Conservation (phyloP, 495 filamentous ascomycete genomes). For the Aspergillus asperescens region DNA sequence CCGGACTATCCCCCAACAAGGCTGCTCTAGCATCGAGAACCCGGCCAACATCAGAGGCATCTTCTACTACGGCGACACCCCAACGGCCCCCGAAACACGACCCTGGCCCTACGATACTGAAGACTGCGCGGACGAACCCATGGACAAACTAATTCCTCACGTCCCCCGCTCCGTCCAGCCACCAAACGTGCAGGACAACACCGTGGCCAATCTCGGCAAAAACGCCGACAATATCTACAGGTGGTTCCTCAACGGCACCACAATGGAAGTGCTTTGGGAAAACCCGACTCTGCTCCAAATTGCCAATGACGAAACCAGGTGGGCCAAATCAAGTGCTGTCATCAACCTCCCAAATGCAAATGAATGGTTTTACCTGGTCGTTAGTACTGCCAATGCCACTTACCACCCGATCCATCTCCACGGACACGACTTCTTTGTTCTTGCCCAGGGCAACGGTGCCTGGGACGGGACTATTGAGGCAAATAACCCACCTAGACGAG, state of each 20-base stretch:
- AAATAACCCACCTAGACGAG: conserved; percentile 51
- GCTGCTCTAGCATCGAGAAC: conserved; percentile 40
- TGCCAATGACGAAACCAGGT: conserved; percentile 15
- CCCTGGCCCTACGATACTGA: conserved; percentile 26
- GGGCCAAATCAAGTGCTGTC: conserved; percentile 15
- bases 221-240: conserved; percentile 17
- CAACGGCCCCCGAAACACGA: conserved; percentile 27
- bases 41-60: conserved; percentile 52
- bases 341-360: conserved; percentile 53
- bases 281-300: conserved; percentile 26
- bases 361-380: conserved; percentile 52
- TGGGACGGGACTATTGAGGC: conserved; percentile 11
- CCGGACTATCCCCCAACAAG: conserved; percentile 48
- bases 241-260: conserved; percentile 28
- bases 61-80: conserved; percentile 48
- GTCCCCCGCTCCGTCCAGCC: conserved; percentile 16
- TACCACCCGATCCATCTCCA: conserved; percentile 81
- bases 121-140: conserved; percentile 33
- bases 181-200: background rate
- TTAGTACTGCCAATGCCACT: conserved; percentile 52
- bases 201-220: background rate
- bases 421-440: conserved; percentile 62
- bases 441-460: conserved; percentile 43
- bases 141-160: conserved; percentile 37
- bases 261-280: conserved; percentile 26